These are phyloP conservation scores for Carnegiea gigantea DNA, from an alignment of 179 eudicot genomes.

Conservation along the genomic window DNA sequence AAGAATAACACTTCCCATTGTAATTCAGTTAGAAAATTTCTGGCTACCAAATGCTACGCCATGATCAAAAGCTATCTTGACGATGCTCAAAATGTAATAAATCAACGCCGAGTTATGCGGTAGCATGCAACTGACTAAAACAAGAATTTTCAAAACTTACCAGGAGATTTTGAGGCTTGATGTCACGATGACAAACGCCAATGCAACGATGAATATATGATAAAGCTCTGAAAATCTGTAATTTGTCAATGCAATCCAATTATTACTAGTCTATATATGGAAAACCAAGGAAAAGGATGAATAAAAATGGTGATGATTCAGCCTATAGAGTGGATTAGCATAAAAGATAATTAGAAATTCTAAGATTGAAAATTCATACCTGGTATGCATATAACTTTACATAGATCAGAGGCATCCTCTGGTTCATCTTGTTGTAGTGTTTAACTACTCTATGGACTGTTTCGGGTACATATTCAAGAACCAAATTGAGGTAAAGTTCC, in stretches of 20 bases:
- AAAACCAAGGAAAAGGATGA: not conserved
- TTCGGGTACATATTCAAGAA: conserved; percentile 71
- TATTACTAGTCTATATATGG: not conserved
- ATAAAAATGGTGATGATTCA: not conserved
- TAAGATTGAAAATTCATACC: conserved; percentile 30
- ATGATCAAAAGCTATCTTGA: not conserved
- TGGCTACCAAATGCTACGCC: not conserved
- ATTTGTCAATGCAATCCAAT: conserved; percentile 1
- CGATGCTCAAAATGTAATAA: not conserved
- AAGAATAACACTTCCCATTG: not conserved
- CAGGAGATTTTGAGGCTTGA: conserved; percentile 76
- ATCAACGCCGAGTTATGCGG: not conserved
- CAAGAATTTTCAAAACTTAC: conserved; percentile 27
- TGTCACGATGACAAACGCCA: conserved; percentile 77
- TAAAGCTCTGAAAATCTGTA: conserved; percentile 71
- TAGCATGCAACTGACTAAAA: not conserved
- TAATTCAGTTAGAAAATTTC: not conserved
- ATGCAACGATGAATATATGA: conserved; percentile 64
- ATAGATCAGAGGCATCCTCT: conserved; percentile 68
- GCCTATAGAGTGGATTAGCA: not conserved
- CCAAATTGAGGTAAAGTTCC: conserved; percentile 71
- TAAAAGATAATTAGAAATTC: not conserved
- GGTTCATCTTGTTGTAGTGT: conserved; percentile 65
- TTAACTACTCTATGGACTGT: conserved; percentile 61
- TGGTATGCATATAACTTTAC: conserved; percentile 66